Base-by-base conservation (phyloP, 139 green algal species). In the Micractinium conductrix region DNA sequence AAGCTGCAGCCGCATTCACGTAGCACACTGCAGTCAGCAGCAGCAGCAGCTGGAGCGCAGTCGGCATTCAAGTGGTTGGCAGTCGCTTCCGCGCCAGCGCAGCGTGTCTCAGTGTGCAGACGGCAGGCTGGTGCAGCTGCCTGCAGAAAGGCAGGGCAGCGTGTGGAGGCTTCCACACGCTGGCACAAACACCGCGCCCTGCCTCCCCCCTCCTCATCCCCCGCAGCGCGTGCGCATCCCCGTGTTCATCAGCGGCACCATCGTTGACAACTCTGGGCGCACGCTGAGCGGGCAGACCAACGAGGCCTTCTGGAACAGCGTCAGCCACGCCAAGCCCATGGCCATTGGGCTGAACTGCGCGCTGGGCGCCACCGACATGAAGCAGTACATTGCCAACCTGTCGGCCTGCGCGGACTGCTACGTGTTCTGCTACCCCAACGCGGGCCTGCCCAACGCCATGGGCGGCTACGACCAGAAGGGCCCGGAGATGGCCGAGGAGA, bases 361-460 rank as follows among this genome's bases (percentile, higher is more conserved):
- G 0, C 94, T 99, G 82, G 97, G 97, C 24, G 97, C 97, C 33
- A 88, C 81, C 26, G 97, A 99, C 91, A 99, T 99, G 97, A 91
- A 94, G 74, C 84, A 92, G 81, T 99, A 99, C 90, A 89, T 99
- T 0, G 94, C 96, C 87, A 99, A 98, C 88, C 91, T 99, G 69
- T 91, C 84, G 50, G 81, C 87, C 33, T 97, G 91, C 78, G 94
- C 95, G 0, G 96, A 99, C 90, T 98, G 96, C 92, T 98, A 91
- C 72, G 95, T 99, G 74, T 97, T 99, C 87, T 97, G 93, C 91
- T 99, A 99, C 92, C 97, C 97, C 81, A 99, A 99, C 88, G 97
- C 97, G 14, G 97, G 97, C 48, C 92, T 99, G 84, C 97, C 97
- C 80, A 99, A 99, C 81, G 96, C 96, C 79, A 99, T 99, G 96